phyloP scores from a whole-genome alignment of 1,284 basidiomycete genomes.

The Malassezia brasiliensis region DNA sequence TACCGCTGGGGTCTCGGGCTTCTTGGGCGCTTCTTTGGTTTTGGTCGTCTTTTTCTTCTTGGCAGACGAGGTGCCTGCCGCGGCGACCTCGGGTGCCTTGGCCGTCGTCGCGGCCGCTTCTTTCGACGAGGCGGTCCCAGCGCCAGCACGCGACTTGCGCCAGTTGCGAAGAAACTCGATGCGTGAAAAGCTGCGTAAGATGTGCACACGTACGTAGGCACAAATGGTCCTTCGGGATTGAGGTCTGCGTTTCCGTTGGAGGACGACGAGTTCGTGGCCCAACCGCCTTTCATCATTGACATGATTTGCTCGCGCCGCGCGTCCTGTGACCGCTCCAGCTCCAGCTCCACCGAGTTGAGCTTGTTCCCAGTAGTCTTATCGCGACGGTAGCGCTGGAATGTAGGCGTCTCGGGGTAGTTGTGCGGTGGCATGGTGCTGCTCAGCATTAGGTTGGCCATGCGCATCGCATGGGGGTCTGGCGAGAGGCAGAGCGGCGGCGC shows the following conservation, averaged over 20 bases:
- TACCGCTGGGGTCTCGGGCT: slow-evolving; percentile 23
- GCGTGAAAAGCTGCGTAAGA: slow-evolving; percentile 19
- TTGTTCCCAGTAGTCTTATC: slow-evolving; percentile 22
- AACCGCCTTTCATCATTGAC: slow-evolving; percentile 38
- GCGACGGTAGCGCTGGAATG: slow-evolving; percentile 14
- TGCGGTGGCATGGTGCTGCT: slow-evolving; percentile 33
- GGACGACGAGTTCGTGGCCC: neutral
- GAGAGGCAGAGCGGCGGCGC: slow-evolving; percentile 41
- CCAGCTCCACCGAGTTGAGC: slow-evolving; percentile 36
- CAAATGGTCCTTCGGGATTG: slow-evolving; percentile 13
- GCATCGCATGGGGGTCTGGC: slow-evolving; percentile 35
- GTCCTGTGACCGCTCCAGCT: slow-evolving; percentile 26
- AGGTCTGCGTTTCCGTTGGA: neutral
- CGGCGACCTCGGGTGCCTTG: too few relatives aligned
- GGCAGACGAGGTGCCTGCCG: neutral
- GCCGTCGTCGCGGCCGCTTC: slow-evolving; percentile 21
- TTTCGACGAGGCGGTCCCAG: neutral
- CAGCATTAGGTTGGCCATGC: slow-evolving; percentile 43
- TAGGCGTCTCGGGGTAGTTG: slow-evolving; percentile 21
- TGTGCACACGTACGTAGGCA: slow-evolving; percentile 16
- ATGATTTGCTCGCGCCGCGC: slow-evolving; percentile 37
- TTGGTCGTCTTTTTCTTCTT: slow-evolving; percentile 29
- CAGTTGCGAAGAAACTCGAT: slow-evolving; percentile 37
- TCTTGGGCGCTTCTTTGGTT: slow-evolving; percentile 25
- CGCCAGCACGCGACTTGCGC: slow-evolving; percentile 22